Percentiles rank a stretch among this genome's conserved stretches.
Evolutionary conservation across 2,329 filamentous ascomycete species (phyloP).

Genomic region (Ampelomyces quisqualis): DNA sequence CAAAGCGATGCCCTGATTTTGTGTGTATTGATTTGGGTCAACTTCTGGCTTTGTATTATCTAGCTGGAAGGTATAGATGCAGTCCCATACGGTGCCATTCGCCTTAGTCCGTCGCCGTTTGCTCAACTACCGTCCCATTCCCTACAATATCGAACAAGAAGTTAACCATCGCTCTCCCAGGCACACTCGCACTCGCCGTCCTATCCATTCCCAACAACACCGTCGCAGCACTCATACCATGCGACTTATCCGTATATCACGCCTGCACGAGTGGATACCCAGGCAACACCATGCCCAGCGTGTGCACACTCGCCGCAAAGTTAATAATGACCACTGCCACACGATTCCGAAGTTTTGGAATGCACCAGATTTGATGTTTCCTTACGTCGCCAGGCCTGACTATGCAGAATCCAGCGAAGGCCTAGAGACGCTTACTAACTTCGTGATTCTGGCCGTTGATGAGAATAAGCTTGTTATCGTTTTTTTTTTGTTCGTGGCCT

Average conservation of each 20-base stretch:
- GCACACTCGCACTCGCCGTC: conserved; percentile 24
- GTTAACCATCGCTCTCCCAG: conserved; percentile 30
- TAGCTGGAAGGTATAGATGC: too few relatives aligned
- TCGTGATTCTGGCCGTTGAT: conserved; percentile 38
- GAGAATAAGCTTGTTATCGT: conserved; percentile 40
- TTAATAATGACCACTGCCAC: conserved; percentile 33
- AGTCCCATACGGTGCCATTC: too few relatives aligned
- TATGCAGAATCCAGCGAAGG: conserved; percentile 46
- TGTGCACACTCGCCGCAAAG: conserved; percentile 24
- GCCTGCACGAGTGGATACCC: conserved; percentile 18
- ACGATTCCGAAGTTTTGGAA: conserved; percentile 37
- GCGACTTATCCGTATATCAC: conserved; percentile 31
- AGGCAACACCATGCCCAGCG: conserved; percentile 12
- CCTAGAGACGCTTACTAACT: conserved; percentile 45
- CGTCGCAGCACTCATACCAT: conserved; percentile 19
- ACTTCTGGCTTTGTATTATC: too few relatives aligned
- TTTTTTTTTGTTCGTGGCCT: conserved; percentile 42
- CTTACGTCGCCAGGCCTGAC: conserved; percentile 41
- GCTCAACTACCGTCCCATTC: conserved; percentile 6
- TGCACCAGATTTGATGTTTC: conserved; percentile 34
- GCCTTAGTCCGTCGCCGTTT: too few relatives aligned
- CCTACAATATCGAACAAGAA: conserved; percentile 22
- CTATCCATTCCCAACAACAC: conserved; percentile 25
- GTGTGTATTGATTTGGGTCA: too few relatives aligned
- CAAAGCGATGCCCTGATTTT: too few relatives aligned